Evolutionary conservation across 345 rosid genomes (phyloP), one percentile per base, ranked within the genome.

Genomic region (Gynandropsis gynandra): DNA sequence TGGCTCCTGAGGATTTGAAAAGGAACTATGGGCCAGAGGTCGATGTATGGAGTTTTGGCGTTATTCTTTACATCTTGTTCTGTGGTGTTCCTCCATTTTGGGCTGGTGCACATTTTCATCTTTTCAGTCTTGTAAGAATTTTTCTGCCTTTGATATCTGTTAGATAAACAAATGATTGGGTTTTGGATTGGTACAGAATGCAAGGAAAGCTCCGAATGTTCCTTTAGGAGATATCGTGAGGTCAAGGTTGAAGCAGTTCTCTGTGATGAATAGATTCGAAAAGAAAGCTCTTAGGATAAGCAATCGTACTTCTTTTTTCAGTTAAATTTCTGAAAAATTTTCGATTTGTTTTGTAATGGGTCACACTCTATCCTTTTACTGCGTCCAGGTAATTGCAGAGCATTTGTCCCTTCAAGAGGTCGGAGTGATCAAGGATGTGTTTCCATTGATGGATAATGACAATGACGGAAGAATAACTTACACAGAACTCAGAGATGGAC

Each of bases 211-310:
- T 68, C 74, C 98, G 19, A 92, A 84, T 77, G 98, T 92, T 53
- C 96, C 95, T 29, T 74, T 92, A 38, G 98, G 98, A 21, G 98
- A 92, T 64, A 82, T 84, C n/a, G 98, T 92, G 51, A 84, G 98
- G 69, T 61, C 98, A 56, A 78, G 98, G 66, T 83, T 92, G 54
- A 92, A 74, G 76, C 98, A 92, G 58, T 92, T 92, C 65, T 87
- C 98, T 10, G 59, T 87, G 69, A 92, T 92, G 98, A 92, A 87
- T 56, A 84, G 92, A 63, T 82, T 92, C 68, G 87, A 92, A 71
- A 92, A 87, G 89, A 92, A 61, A 65, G 98, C 98, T 47, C 68
- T 92, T 44, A 69, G 93, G 20, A 95, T 86, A 74, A 79, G 80
- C 15, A n/a, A 27, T 42, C 20, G 11, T 20, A 33, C 15, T 18